phyloP scores from a whole-genome alignment of 805 yeast species.

The Phaffomyces antillensis region DNA sequence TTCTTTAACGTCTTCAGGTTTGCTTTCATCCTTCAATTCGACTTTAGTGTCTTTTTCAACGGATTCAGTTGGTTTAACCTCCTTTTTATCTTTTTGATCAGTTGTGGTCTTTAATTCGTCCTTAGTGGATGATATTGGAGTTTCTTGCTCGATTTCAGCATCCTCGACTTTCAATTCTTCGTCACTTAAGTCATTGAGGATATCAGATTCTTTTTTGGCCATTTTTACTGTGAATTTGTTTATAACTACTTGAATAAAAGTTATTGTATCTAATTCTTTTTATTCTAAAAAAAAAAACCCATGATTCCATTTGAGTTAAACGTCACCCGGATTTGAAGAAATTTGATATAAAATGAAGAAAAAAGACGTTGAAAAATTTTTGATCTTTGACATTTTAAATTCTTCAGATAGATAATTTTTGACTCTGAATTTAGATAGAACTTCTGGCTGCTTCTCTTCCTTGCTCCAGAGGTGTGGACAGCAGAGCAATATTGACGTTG shows the following conservation, averaged over 20 bases:
- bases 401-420: conserved; percentile 25
- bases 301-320: too few relatives aligned
- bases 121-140: not conserved
- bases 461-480: conserved; percentile 40
- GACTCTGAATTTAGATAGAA: conserved; percentile 36
- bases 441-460: conserved; percentile 27
- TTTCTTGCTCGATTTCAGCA: not conserved
- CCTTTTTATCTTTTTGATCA: not conserved
- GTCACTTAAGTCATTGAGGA: conserved; percentile 3
- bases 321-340: not conserved
- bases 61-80: not conserved
- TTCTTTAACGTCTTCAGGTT: conserved; percentile 5
- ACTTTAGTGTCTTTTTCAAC: conserved; percentile 12
- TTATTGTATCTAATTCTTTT: too few relatives aligned
- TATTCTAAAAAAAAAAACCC: too few relatives aligned
- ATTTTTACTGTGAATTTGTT: not conserved
- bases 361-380: not conserved
- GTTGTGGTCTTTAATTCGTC: conserved; percentile 3
- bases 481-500: conserved; percentile 35
- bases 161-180: not conserved
- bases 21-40: too few relatives aligned
- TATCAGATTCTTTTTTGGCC: conserved; percentile 3
- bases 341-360: not conserved
- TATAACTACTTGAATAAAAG: not conserved
- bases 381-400: conserved; percentile 7